Evolutionary conservation across 1,139 yeast species (phyloP).

Genomic region (Hemisphaericaspora lyxosophila): DNA sequence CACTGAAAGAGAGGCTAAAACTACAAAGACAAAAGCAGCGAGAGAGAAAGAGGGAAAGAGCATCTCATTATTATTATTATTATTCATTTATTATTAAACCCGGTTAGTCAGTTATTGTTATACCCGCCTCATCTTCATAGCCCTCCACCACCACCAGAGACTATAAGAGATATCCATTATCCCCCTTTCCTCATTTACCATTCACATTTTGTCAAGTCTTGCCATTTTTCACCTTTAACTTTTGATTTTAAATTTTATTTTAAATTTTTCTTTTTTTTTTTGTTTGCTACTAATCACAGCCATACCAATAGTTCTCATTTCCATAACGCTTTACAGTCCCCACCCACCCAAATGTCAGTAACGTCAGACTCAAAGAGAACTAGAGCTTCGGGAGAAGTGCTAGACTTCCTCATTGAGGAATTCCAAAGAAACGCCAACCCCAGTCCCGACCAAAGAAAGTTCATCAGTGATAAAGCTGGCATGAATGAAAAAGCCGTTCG

Average conservation of each 20-base stretch:
- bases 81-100: not conserved
- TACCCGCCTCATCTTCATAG: not conserved
- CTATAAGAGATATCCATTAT: not conserved
- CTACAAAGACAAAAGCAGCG: not conserved
- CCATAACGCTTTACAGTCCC: not conserved
- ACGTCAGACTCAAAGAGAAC: constrained; percentile 30
- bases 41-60: no score
- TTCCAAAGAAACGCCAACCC: constrained; percentile 75
- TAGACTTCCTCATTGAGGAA: constrained; percentile 66
- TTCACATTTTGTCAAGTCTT: no score
- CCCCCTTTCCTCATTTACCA: no score
- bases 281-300: not conserved
- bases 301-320: not conserved
- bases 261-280: not conserved
- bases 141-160: not conserved
- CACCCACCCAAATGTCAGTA: not conserved
- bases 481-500: constrained; percentile 92
- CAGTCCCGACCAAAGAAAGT: constrained; percentile 62
- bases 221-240: no score
- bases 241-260: not conserved
- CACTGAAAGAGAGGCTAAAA: not conserved
- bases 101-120: no score
- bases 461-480: constrained; percentile 70
- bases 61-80: no score
- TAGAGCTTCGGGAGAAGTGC: constrained; percentile 83